Percentiles rank a stretch among this genome's conserved stretches.
These are phyloP conservation scores for Xylariaceae sp. DNA, from an alignment of 2,329 filamentous ascomycete genomes.

Conservation along the genomic window DNA sequence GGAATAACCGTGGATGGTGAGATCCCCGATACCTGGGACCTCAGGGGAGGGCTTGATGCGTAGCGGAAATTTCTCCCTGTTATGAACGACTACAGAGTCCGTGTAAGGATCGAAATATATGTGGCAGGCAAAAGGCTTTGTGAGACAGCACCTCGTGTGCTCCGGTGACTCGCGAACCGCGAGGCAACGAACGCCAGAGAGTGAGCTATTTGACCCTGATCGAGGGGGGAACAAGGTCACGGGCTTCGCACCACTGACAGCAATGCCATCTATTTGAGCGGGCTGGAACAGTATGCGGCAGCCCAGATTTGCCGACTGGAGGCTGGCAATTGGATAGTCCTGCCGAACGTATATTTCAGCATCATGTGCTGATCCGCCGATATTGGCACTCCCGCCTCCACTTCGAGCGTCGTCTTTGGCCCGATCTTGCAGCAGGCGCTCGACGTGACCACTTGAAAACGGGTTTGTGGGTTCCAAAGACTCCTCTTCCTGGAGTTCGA, in stretches of 20 bases:
- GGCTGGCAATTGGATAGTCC: background rate
- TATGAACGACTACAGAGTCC: background rate
- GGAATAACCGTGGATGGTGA: background rate
- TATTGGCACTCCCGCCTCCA: background rate
- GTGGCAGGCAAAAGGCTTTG: background rate
- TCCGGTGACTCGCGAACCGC: conserved; percentile 1
- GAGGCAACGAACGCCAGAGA: background rate
- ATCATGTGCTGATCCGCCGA: background rate
- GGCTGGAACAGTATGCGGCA: conserved; percentile 3
- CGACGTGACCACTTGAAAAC: background rate
- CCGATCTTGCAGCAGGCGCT: background rate
- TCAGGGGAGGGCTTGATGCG: background rate
- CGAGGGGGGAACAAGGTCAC: background rate
- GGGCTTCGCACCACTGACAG: background rate
- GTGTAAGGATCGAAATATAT: background rate
- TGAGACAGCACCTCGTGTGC: background rate
- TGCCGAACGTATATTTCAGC: background rate
- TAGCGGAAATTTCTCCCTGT: background rate
- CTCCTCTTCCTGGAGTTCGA: background rate
- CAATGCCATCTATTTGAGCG: background rate
- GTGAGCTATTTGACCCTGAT: too few relatives aligned
- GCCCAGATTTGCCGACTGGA: background rate
- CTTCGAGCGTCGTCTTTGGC: background rate
- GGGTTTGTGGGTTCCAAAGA: background rate
- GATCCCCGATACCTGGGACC: background rate